phyloP scores from a whole-genome alignment of 805 yeast species.

The Saturnispora dispora region DNA sequence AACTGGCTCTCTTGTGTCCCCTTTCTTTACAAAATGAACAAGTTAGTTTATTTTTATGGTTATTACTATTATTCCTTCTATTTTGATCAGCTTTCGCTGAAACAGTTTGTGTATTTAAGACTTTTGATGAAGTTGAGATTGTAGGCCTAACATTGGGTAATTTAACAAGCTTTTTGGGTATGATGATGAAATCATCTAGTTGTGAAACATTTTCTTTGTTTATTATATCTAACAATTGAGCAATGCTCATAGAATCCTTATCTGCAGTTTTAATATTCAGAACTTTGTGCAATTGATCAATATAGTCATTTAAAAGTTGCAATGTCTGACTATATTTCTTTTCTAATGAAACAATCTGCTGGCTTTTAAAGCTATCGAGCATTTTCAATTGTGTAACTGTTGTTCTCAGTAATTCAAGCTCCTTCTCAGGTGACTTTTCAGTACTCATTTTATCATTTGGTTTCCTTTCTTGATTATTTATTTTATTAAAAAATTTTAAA shows the following conservation, averaged over 20 bases:
- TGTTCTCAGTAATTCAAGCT: conserved; percentile 16
- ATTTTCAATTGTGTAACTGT: conserved; percentile 28
- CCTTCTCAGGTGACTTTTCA: not conserved
- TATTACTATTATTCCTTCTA: conserved; percentile 1
- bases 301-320: conserved; percentile 16
- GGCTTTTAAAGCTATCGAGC: conserved; percentile 29
- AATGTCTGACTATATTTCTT: conserved; percentile 17
- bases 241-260: not conserved
- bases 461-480: not conserved
- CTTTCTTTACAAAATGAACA: conserved; percentile 28
- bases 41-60: conserved; percentile 19
- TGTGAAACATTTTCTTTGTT: not conserved
- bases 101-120: not conserved
- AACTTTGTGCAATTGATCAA: conserved; percentile 13
- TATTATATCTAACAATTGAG: not conserved
- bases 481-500: not conserved
- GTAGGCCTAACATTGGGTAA: not conserved
- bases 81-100: not conserved
- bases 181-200: conserved; percentile 14
- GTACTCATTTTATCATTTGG: not conserved
- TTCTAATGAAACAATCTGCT: conserved; percentile 29
- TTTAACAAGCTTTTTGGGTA: conserved; percentile 17
- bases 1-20: conserved; percentile 30
- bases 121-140: not conserved
- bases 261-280: conserved; percentile 8